These are phyloP conservation scores for Pichia heedii DNA, from an alignment of 805 yeast species.

Conservation along the genomic window DNA sequence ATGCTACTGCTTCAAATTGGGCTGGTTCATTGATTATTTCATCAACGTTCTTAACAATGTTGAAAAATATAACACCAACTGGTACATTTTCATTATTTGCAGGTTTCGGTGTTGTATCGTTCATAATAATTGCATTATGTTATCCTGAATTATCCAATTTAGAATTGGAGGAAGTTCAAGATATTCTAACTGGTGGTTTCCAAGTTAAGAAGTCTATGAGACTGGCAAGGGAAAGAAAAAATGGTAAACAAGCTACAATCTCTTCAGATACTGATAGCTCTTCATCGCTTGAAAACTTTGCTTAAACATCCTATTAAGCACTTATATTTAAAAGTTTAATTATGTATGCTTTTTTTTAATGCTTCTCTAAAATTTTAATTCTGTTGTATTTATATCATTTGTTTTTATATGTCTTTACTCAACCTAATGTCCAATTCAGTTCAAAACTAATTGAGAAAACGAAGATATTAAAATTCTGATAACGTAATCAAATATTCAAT, in stretches of 20 bases:
- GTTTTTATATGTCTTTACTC: too few relatives aligned
- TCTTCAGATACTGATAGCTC: conserved; percentile 6
- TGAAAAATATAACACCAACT: conserved; percentile 85
- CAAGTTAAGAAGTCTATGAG: conserved; percentile 59
- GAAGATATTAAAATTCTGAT: too few relatives aligned
- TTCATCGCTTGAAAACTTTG: conserved; percentile 3
- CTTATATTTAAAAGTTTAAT: too few relatives aligned
- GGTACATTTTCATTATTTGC: conserved; percentile 93
- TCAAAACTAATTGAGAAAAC: too few relatives aligned
- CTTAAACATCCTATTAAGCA: too few relatives aligned
- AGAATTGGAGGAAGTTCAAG: conserved; percentile 85
- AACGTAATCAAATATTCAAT: too few relatives aligned
- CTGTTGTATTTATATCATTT: too few relatives aligned
- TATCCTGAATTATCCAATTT: conserved; percentile 90
- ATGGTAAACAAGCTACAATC: background rate
- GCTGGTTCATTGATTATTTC: conserved; percentile 87
- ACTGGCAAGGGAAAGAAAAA: conserved; percentile 40
- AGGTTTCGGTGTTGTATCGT: conserved; percentile 63
- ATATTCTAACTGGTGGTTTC: conserved; percentile 74
- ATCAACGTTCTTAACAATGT: conserved; percentile 88
- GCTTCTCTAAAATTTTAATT: too few relatives aligned
- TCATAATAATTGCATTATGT: conserved; percentile 68
- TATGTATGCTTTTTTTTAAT: too few relatives aligned
- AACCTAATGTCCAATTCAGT: too few relatives aligned
- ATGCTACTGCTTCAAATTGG: conserved; percentile 93